Conservation (phyloP, 1,284 basidiomycete species). For the Ceratobasidium sp. region DNA sequence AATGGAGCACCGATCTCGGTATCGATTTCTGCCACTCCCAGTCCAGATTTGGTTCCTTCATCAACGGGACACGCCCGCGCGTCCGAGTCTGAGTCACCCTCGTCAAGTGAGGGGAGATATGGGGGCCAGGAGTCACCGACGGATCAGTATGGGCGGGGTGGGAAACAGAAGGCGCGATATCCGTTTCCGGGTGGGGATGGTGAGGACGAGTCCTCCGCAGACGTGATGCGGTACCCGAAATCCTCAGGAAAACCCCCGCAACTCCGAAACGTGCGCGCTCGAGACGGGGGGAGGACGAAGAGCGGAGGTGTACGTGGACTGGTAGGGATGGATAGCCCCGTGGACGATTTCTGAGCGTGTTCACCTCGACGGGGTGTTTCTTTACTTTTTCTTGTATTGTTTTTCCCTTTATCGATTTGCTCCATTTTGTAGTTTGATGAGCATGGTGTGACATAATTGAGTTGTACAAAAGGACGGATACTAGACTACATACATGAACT, state of each 20-base stretch:
- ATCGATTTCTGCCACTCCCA: slow-evolving; percentile 32
- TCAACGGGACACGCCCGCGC: background rate
- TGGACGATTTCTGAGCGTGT: slow-evolving; percentile 12
- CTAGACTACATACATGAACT: slow-evolving; percentile 7
- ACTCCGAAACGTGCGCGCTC: slow-evolving; percentile 73
- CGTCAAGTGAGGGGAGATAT: slow-evolving; percentile 25
- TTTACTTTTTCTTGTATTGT: background rate
- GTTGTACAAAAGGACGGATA: slow-evolving; percentile 33
- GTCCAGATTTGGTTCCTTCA: slow-evolving; percentile 20
- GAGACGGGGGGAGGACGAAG: slow-evolving; percentile 81
- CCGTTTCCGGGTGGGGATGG: slow-evolving; percentile 42
- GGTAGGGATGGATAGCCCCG: slow-evolving; percentile 38
- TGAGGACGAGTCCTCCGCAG: slow-evolving; percentile 24
- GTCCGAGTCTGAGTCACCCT: slow-evolving; percentile 33
- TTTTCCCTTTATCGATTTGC: slow-evolving; percentile 11
- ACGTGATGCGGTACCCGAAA: slow-evolving; percentile 2
- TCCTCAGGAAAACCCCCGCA: slow-evolving; percentile 46
- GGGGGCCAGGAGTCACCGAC: slow-evolving; percentile 36
- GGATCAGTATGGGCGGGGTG: slow-evolving; percentile 19
- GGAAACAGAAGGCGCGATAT: slow-evolving; percentile 22
- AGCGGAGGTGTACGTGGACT: slow-evolving; percentile 70
- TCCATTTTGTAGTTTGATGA: slow-evolving; percentile 1
- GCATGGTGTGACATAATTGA: slow-evolving; percentile 41
- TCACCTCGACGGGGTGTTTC: slow-evolving; percentile 21
- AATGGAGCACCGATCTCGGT: slow-evolving; percentile 34